phyloP scores from a whole-genome alignment of 225 moss, liverwort and hornwort species.

The Lunularia cruciata region DNA sequence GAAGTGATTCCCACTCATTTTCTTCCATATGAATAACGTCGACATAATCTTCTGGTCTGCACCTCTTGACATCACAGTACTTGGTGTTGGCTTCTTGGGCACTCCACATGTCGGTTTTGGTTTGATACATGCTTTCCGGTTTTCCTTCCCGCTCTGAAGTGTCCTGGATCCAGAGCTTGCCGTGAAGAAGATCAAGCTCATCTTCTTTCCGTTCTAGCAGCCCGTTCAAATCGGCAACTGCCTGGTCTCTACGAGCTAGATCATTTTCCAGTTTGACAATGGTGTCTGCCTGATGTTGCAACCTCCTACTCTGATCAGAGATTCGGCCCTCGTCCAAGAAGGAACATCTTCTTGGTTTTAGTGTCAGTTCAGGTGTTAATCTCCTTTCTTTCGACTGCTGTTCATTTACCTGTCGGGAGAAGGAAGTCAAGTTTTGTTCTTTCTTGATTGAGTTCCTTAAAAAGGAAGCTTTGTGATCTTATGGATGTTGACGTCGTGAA shows the following conservation, averaged over 20 bases:
- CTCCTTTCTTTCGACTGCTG: conserved; percentile 16
- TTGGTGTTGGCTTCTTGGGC: conserved; percentile 12
- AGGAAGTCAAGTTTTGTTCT: no score
- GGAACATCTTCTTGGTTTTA: conserved; percentile 42
- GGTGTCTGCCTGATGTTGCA: conserved; percentile 26
- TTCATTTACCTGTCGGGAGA: conserved; percentile 32
- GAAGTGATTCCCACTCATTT: conserved; percentile 31
- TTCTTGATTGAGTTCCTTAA: no score
- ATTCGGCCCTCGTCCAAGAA: conserved; percentile 38
- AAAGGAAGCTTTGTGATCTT: no score
- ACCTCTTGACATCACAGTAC: not conserved
- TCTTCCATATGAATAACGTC: conserved; percentile 30
- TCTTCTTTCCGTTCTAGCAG: conserved; percentile 53
- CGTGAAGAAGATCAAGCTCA: conserved; percentile 62
- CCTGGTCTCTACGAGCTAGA: conserved; percentile 41
- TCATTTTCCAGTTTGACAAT: conserved; percentile 42
- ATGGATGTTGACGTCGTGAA: no score
- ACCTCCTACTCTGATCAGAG: conserved; percentile 24
- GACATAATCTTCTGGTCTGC: conserved; percentile 26
- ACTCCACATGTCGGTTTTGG: conserved; percentile 28
- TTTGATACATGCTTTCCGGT: conserved; percentile 38
- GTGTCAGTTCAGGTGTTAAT: not conserved
- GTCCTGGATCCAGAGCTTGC: conserved; percentile 59
- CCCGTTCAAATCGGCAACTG: conserved; percentile 42
- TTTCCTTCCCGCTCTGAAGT: conserved; percentile 29